Base-by-base conservation (phyloP, 352 stramenopile species). In the Phytopythium sindhum region DNA sequence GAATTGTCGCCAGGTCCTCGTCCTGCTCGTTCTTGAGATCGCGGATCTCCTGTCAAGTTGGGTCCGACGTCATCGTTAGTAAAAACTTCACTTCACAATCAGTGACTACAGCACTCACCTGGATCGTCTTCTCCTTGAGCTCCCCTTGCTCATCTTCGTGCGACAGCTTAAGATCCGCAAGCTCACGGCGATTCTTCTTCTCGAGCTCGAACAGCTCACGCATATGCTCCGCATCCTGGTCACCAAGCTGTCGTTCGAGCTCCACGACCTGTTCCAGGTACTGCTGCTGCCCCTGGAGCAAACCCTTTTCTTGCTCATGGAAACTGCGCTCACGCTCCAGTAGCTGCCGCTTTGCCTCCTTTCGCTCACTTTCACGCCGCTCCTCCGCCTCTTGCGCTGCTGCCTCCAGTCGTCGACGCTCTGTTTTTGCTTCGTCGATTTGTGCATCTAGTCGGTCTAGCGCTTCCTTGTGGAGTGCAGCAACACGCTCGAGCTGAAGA, bases 161-260 rank as follows among this genome's bases (percentile, higher is more conserved):
- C 58, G 84, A 54, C 14, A 81, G 65, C 24, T 52, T 69, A 23
- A 87, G 59, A 33, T 78, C 61, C 4, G 63, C 73, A 10, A 82
- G 61, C 42, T 90, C 67, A 41, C 80, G 61, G 17, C 87, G 70
- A 14, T 72, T 81, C 28, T 80, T 68, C 44, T 88, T 84, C 60
- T 90, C 84, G 14, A 89, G 64, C 24, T 72, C 69, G 47, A 87
- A 91, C 1, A 86, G 64, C 44, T 89, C 81, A 52, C 75, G 74
- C 77, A 90, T 84, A 8, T 93, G 80, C 5, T 80, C 72, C 19
- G 81, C 79, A 41, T 90, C 80, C 59, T 84, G 74, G 28, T 90
- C 80, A 39, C 84, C 80, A 1, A 90, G 68, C 53, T 86, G 70
- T 2, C 73, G 78, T 45, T 91, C 84, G 11, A 93, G 63, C 21